Conservation (phyloP, 1,139 yeast species). For the Candida anutae region DNA sequence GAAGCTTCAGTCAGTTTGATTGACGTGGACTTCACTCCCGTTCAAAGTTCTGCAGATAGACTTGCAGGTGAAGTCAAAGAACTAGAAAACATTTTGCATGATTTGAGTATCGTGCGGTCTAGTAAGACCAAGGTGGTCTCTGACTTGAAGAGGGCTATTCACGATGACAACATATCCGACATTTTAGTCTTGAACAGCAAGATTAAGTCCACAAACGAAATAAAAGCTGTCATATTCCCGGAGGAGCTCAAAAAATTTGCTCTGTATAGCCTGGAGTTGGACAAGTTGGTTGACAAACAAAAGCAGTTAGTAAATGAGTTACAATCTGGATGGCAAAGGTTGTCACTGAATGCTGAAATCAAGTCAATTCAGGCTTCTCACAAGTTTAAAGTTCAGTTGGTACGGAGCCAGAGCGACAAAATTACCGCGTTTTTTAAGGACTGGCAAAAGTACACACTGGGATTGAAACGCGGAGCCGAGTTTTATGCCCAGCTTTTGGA, state of each 20-base stretch:
- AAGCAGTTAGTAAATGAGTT: slow-evolving; percentile 47
- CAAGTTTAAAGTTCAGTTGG: slow-evolving; percentile 1
- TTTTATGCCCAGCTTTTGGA: slow-evolving; percentile 54
- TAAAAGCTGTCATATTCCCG: slow-evolving; percentile 53
- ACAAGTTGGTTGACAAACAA: slow-evolving; percentile 61
- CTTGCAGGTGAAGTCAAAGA: slow-evolving; percentile 30
- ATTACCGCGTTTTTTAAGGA: slow-evolving; percentile 44
- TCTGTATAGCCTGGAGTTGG: slow-evolving; percentile 60
- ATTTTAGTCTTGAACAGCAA: slow-evolving; percentile 63
- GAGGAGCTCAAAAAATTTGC: slow-evolving; percentile 73
- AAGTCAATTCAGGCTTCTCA: slow-evolving; percentile 5
- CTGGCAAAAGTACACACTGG: slow-evolving; percentile 55
- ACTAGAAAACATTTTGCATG: slow-evolving; percentile 41
- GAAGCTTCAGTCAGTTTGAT: slow-evolving; percentile 42
- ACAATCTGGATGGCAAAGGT: slow-evolving; percentile 48
- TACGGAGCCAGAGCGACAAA: slow-evolving; percentile 14
- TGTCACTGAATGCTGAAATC: slow-evolving; percentile 39
- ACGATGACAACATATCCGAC: slow-evolving; percentile 80
- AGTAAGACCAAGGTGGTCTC: slow-evolving; percentile 57
- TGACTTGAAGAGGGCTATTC: slow-evolving; percentile 64
- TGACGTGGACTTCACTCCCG: slow-evolving; percentile 41
- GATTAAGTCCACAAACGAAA: slow-evolving; percentile 47
- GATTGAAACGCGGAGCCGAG: slow-evolving; percentile 50
- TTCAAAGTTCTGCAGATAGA: slow-evolving; percentile 12
- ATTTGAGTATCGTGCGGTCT: slow-evolving; percentile 37